Conservation (phyloP, 306 rosid genomes). For the Rosa rugosa region DNA sequence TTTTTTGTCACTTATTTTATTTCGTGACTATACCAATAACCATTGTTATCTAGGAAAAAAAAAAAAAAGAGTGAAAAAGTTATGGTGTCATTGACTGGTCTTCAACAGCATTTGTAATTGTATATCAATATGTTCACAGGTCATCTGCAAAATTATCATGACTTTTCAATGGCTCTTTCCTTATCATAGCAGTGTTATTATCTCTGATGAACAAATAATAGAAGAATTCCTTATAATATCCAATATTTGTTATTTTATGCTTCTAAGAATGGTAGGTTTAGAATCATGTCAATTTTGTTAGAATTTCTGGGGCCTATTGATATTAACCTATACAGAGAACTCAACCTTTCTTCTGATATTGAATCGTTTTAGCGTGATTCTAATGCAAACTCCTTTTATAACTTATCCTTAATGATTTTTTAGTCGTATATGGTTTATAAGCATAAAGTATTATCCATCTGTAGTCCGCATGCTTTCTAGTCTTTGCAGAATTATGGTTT, state of each 20-base stretch:
- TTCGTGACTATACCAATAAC: not conserved
- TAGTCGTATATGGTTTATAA: not conserved
- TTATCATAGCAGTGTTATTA: not conserved
- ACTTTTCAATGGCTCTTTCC: not conserved
- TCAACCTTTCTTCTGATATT: not conserved
- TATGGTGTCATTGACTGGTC: not conserved
- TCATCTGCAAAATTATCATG: not conserved
- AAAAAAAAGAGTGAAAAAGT: not conserved
- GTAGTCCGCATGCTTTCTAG: not conserved
- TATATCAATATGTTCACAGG: not conserved
- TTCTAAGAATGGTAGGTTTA: not conserved
- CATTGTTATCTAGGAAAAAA: not conserved
- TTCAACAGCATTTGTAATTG: not conserved
- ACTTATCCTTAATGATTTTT: not conserved
- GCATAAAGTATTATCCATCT: not conserved
- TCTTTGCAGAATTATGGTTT: conserved; percentile 4
- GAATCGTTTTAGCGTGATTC: not conserved
- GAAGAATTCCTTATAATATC: not conserved
- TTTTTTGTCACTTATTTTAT: not conserved
- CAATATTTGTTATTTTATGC: not conserved
- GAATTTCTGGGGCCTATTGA: not conserved
- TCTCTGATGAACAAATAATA: not conserved
- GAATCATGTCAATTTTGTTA: not conserved
- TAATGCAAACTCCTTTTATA: not conserved
- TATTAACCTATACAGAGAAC: not conserved